Evolutionary conservation across 495 filamentous ascomycete genomes (phyloP).

Genomic region (Cryomyces antarcticus): DNA sequence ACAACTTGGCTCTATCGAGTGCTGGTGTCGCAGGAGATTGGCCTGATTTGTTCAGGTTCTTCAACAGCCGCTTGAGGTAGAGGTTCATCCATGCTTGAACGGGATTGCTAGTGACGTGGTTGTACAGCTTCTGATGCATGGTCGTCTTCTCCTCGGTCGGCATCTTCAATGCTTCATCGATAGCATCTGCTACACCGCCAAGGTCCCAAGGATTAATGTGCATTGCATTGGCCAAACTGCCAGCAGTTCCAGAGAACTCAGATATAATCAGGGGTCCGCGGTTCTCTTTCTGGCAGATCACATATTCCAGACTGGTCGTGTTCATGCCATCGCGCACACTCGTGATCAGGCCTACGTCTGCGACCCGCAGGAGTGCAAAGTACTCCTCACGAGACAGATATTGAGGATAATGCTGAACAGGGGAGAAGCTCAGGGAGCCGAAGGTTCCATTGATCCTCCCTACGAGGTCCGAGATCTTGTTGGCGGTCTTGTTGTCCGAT

Average conservation of each 20-base stretch:
- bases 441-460: slow-evolving; percentile 77
- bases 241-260: slow-evolving; percentile 86
- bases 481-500: slow-evolving; percentile 48
- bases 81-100: slow-evolving; percentile 65
- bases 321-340: slow-evolving; percentile 93
- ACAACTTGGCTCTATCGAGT: slow-evolving; percentile 48
- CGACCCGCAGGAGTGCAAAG: slow-evolving; percentile 69
- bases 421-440: slow-evolving; percentile 65
- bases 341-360: slow-evolving; percentile 78
- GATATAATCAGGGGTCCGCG: slow-evolving; percentile 79
- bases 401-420: slow-evolving; percentile 82
- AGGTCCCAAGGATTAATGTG: slow-evolving; percentile 93
- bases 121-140: slow-evolving; percentile 46
- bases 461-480: slow-evolving; percentile 70
- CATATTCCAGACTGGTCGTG: slow-evolving; percentile 82
- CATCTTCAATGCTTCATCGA: slow-evolving; percentile 63
- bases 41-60: slow-evolving; percentile 55
- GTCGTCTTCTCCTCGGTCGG: slow-evolving; percentile 33
- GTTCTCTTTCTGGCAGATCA: slow-evolving; percentile 70
- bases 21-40: slow-evolving; percentile 58
- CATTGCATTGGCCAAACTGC: slow-evolving; percentile 62
- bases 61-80: slow-evolving; percentile 53
- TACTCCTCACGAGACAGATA: slow-evolving; percentile 77
- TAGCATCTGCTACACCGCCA: slow-evolving; percentile 55
- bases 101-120: slow-evolving; percentile 63